These are phyloP conservation scores for Trichoderma aggressivum DNA, from an alignment of 2,329 filamentous ascomycete genomes.

Conservation along the genomic window DNA sequence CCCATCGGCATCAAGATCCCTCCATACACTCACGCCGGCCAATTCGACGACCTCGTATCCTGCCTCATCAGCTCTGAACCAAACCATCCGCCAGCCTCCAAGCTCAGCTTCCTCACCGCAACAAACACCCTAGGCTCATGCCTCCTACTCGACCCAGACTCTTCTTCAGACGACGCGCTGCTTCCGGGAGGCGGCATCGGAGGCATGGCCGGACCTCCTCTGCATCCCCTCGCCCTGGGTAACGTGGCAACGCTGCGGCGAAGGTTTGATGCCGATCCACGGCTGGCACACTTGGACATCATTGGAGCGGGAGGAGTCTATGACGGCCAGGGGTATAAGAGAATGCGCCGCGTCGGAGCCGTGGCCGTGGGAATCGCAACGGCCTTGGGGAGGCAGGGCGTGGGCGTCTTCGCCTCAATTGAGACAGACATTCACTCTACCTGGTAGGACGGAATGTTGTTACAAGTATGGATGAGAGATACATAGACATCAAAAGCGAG, in stretches of 20 bases:
- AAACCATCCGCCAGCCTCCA: slow-evolving; percentile 21
- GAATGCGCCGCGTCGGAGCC: slow-evolving; percentile 67
- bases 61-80: slow-evolving; percentile 40
- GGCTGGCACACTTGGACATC: slow-evolving; percentile 54
- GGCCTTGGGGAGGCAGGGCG: slow-evolving; percentile 61
- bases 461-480: background rate
- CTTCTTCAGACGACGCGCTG: slow-evolving; percentile 41
- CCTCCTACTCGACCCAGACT: slow-evolving; percentile 56
- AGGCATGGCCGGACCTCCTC: slow-evolving; percentile 66
- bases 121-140: slow-evolving; percentile 71
- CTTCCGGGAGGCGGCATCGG: slow-evolving; percentile 61
- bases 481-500: background rate
- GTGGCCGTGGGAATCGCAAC: slow-evolving; percentile 66
- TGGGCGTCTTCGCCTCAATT: slow-evolving; percentile 61
- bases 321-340: slow-evolving; percentile 57
- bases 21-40: slow-evolving; percentile 67
- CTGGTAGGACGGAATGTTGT: slow-evolving; percentile 18
- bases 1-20: slow-evolving; percentile 68
- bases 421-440: slow-evolving; percentile 24
- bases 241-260: slow-evolving; percentile 67
- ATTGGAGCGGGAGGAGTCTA: slow-evolving; percentile 72
- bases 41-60: slow-evolving; percentile 57
- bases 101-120: slow-evolving; percentile 65
- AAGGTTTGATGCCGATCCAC: slow-evolving; percentile 50
- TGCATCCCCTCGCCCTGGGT: slow-evolving; percentile 71